Base-by-base conservation (phyloP, 306 rosid species). In the Fagus crenata region DNA sequence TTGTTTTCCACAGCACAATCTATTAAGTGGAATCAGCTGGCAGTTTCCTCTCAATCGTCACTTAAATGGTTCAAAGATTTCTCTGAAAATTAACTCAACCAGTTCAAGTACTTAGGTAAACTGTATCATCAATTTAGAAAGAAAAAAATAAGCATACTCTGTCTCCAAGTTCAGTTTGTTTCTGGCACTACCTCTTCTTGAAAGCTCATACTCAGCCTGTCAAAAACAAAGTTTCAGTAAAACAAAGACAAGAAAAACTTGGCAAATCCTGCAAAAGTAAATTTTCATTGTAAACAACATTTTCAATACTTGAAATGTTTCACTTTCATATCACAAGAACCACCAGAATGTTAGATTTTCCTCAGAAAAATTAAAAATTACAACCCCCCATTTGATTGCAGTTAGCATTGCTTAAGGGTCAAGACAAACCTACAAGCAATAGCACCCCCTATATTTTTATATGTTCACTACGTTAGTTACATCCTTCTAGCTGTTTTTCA, bases 141-240 rank as follows among this genome's bases (percentile, higher is more conserved):
- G 28, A 22, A 22, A 22, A 22, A 59, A 6, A 56, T 71, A 80
- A 81, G 72, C 93, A 59, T 95, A 95, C 98, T 92, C 97, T 1
- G 83, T 81, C 70, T 76, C 96, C 83, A 81, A 76, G 84, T 80
- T 87, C 77, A 95, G 89, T 89, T 80, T 88, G 68, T 89, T 86
- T 85, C 97, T 83, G 68, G 88, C 69, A 75, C 79, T 79, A 49
- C 74, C 81, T 79, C 83, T 85, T 71, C 79, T 77, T 79, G 89
- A 39, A 18, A 95, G 78, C 85, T 95, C 98, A 72, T 77, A 81
- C 88, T 87, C 97, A 58, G 91, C 95, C 98, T 95, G 82, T 69
- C 71, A 87, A 84, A 81, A 70, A 54, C 46, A 75, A 49, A 77
- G 59, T 42, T 58, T 33, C 61, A 83, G 75, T 49, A 67, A 58